A percentile compares a stretch with the other conserved stretches of the same genome.
Evolutionary conservation across 495 filamentous ascomycete species (phyloP).

Genomic region (Aspergillus wentii): DNA sequence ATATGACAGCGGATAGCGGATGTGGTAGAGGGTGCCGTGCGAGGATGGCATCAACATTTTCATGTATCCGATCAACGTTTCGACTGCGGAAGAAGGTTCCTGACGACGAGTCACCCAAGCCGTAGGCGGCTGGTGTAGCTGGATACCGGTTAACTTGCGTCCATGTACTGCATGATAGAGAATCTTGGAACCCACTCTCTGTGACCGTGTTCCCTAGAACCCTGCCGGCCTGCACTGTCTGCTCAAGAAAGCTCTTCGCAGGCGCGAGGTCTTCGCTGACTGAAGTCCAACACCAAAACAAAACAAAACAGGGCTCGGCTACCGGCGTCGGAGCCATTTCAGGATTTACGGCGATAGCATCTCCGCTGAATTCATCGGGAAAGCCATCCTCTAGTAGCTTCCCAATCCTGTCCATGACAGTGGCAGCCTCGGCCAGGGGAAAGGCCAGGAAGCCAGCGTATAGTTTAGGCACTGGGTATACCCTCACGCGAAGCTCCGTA

Average conservation of each 20-base stretch:
- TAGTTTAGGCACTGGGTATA: constrained; percentile 18
- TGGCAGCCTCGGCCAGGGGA: constrained; percentile 7
- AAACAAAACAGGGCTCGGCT: constrained; percentile 4
- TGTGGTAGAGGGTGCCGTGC: constrained; percentile 6
- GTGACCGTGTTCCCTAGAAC: constrained; percentile 9
- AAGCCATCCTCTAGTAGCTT: constrained; percentile 7
- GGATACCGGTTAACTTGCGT: constrained; percentile 7
- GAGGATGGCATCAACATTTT: constrained; percentile 6
- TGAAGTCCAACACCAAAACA: constrained; percentile 9
- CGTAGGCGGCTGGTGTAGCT: constrained; percentile 11
- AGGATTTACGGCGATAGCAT: constrained; percentile 7
- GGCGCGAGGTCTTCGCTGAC: constrained; percentile 2
- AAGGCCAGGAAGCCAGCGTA: constrained; percentile 7
- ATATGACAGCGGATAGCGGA: constrained; percentile 10
- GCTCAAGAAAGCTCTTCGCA: constrained; percentile 7
- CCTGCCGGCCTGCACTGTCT: constrained; percentile 5
- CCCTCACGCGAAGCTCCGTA: constrained; percentile 29
- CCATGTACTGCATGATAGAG: constrained; percentile 1
- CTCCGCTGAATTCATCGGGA: constrained; percentile 13
- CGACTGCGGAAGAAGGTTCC: constrained; percentile 14
- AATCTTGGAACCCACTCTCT: constrained; percentile 6
- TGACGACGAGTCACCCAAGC: constrained; percentile 10
- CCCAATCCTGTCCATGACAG: constrained; percentile 8
- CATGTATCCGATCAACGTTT: constrained; percentile 8
- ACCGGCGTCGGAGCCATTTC: constrained; percentile 8